Conservation (phyloP, 2,329 filamentous ascomycete genomes). For the Metarhizium humberi region DNA sequence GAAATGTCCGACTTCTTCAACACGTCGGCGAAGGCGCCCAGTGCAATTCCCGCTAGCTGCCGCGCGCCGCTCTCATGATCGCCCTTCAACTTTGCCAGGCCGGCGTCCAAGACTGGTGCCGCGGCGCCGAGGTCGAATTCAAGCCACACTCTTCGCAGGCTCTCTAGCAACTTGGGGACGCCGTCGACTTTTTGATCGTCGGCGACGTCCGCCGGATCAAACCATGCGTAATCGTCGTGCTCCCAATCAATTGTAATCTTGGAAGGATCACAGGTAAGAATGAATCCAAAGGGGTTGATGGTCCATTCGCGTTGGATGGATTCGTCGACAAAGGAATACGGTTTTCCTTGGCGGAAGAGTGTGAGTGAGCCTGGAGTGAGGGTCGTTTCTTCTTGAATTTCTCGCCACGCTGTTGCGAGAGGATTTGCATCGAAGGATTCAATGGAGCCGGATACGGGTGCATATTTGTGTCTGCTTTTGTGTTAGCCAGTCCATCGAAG, state of each 20-base stretch:
- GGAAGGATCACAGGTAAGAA: constrained; percentile 34
- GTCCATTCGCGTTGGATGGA: constrained; percentile 49
- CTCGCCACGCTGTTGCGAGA: constrained; percentile 49
- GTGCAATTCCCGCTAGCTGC: constrained; percentile 44
- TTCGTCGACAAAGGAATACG: constrained; percentile 46
- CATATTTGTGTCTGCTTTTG: constrained; percentile 43
- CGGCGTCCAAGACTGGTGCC: constrained; percentile 32
- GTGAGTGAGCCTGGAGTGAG: constrained; percentile 36
- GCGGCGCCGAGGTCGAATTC: constrained; percentile 42
- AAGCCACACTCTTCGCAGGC: constrained; percentile 49
- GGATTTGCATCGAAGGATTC: constrained; percentile 42
- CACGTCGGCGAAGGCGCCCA: constrained; percentile 39
- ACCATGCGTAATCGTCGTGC: constrained; percentile 49
- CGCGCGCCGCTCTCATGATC: constrained; percentile 52
- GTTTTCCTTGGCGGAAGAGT: constrained; percentile 47
- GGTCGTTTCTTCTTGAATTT: constrained; percentile 53
- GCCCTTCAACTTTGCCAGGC: constrained; percentile 37
- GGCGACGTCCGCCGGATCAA: constrained; percentile 39
- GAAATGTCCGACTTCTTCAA: constrained; percentile 22
- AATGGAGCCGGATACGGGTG: constrained; percentile 53
- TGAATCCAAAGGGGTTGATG: constrained; percentile 53
- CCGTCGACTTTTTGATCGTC: constrained; percentile 28
- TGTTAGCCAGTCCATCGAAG: background rate
- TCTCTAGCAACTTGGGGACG: constrained; percentile 49
- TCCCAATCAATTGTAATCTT: constrained; percentile 52